Percentiles rank a stretch among this genome's conserved stretches.
Conservation (phyloP, 169 alveolate species). For the Plasmodium coatneyi region DNA sequence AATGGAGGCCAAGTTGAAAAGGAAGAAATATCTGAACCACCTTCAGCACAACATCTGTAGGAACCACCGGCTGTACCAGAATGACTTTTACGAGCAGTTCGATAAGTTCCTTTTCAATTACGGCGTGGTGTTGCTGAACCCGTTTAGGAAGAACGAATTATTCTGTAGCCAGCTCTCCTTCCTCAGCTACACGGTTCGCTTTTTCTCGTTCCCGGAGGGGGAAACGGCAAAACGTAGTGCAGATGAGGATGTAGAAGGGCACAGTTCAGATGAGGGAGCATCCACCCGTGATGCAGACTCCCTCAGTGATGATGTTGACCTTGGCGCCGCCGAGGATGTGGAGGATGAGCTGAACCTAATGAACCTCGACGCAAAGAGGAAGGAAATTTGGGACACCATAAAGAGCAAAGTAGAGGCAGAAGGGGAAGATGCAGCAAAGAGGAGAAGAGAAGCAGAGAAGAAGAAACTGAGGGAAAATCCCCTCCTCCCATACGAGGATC, state of each 20-base stretch:
- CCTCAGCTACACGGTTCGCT: constrained; percentile 38
- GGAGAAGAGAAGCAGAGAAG: background rate
- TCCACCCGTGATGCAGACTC: background rate
- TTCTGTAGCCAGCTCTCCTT: constrained; percentile 33
- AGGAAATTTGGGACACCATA: constrained; percentile 18
- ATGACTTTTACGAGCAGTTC: constrained; percentile 51
- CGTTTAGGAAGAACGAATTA: constrained; percentile 43
- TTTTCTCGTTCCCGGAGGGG: background rate
- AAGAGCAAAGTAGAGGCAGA: background rate
- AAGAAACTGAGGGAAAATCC: background rate
- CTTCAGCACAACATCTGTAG: constrained; percentile 39
- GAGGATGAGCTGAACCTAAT: background rate
- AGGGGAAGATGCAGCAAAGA: background rate
- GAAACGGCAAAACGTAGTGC: background rate
- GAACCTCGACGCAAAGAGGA: constrained; percentile 16
- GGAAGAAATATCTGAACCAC: constrained; percentile 15
- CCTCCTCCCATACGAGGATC: background rate
- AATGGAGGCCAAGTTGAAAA: constrained; percentile 46
- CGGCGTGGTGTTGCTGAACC: constrained; percentile 42
- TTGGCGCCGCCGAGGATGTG: background rate
- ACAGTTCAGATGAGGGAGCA: background rate
- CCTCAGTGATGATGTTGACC: background rate
- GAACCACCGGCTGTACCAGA: background rate
- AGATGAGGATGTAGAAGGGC: background rate
- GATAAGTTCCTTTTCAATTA: constrained; percentile 57